Evolutionary conservation across 2,329 filamentous ascomycete species (phyloP), one percentile per base, ranked within the genome.

Genomic region (Aspergillus texensis): DNA sequence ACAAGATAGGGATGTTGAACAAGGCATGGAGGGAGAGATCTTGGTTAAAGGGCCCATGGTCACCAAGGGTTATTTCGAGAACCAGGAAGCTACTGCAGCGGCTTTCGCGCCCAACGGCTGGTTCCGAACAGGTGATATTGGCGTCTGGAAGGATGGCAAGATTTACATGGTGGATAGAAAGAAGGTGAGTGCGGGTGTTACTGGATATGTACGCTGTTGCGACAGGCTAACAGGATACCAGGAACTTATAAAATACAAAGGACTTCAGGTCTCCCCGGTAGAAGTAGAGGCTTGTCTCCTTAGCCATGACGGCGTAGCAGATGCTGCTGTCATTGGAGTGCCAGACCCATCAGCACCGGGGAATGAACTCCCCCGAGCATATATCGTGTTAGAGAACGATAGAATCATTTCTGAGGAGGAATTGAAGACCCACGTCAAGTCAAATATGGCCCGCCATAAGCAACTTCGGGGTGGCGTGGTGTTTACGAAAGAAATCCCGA

Each of bases 181-280:
- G 56, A 67, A 67, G 63, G 63, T 62, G 45, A 63, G 60, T 24
- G 10, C 11, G 11, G 1, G 4, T 24, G 4, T 26, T 11, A 3
- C 41, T 26, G 14, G 9, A 32, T 52, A 52, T 30, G 9, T 24
- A 32, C 16, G 19, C 14, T 5, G 10, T 34, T 32, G 34, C 9
- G n/a, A 21, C 34, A 36, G 10, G 19, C 32, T 58, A 19, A 46
- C 16, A 34, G 2, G 14, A 3, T 10, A 16, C 12, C 43, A 67
- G 65, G 65, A 67, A 46, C 61, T 67, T 26, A 67, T 67, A 45
- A 65, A 67, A 32, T 67, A 67, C 48, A 67, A 67, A n/a, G 65
- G 63, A 12, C 58, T 67, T 32, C 63, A 67, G 54, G 65, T 67
- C 21, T 67, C 65, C 12, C 65, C 65, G 1, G 65, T 67, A 5